These are phyloP conservation scores for Lichtheimia ornata DNA, from an alignment of 371 early-diverging fungal species.

Conservation along the genomic window DNA sequence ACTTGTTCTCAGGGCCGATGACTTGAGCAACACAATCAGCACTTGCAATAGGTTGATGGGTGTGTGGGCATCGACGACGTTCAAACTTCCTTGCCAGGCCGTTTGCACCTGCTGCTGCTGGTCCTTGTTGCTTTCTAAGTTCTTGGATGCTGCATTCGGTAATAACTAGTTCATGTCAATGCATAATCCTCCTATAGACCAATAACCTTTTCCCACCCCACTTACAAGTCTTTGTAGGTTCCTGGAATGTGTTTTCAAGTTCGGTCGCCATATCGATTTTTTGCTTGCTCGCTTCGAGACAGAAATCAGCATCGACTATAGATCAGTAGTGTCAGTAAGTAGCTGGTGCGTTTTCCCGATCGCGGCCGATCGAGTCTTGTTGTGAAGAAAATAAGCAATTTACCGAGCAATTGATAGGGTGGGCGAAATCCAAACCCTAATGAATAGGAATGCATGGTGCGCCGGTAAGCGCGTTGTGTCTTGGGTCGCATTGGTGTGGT, in stretches of 20 bases:
- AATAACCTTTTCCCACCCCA: neutral
- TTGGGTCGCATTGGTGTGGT: slow-evolving; percentile 70
- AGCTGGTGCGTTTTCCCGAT: slow-evolving; percentile 1
- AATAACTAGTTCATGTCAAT: slow-evolving; percentile 55
- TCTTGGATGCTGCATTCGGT: slow-evolving; percentile 81
- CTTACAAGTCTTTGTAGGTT: slow-evolving; percentile 63
- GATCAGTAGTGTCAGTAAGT: neutral
- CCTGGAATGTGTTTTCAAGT: slow-evolving; percentile 58
- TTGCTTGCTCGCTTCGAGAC: slow-evolving; percentile 60
- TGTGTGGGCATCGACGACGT: slow-evolving; percentile 78
- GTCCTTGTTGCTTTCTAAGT: slow-evolving; percentile 62
- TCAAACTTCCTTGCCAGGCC: slow-evolving; percentile 71
- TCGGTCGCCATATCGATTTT: slow-evolving; percentile 59
- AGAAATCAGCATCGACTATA: slow-evolving; percentile 77
- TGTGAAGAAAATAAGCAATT: slow-evolving; percentile 1
- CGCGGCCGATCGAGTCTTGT: too few species aligned
- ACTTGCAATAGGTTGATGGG: slow-evolving; percentile 60
- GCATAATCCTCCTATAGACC: neutral
- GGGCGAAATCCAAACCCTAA: slow-evolving; percentile 81
- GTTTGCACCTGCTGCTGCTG: slow-evolving; percentile 59
- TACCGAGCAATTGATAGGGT: slow-evolving; percentile 88
- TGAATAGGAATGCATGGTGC: slow-evolving; percentile 77
- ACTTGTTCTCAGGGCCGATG: slow-evolving; percentile 69
- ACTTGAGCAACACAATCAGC: slow-evolving; percentile 74
- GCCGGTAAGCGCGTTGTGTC: slow-evolving; percentile 75